These are phyloP conservation scores for Citropsis articulata DNA, from an alignment of 345 rosid species.

Conservation along the genomic window DNA sequence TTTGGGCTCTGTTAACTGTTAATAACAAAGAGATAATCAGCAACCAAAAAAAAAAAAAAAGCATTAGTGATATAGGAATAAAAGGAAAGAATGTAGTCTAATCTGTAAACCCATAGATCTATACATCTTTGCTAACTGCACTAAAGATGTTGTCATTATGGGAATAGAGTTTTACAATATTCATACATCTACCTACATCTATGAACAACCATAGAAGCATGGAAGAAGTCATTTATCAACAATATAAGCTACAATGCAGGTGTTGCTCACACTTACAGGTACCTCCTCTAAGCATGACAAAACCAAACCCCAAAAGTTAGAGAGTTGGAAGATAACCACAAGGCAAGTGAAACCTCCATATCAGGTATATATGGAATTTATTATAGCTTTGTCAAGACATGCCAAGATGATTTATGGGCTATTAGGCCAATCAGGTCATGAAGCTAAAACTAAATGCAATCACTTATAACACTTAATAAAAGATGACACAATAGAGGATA, in stretches of 20 bases:
- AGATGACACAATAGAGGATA: background rate
- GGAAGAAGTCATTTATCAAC: background rate
- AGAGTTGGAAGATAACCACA: background rate
- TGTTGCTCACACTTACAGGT: no score
- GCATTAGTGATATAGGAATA: constrained; percentile 21
- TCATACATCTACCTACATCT: background rate
- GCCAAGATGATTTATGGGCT: background rate
- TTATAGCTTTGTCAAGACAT: background rate
- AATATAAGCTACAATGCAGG: background rate
- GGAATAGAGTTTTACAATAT: background rate
- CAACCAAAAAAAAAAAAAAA: background rate
- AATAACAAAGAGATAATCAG: constrained; percentile 10
- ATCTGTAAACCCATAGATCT: background rate
- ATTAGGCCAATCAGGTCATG: background rate
- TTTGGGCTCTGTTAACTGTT: constrained; percentile 79
- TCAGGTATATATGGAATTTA: background rate
- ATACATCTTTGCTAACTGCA: background rate
- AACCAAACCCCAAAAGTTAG: background rate
- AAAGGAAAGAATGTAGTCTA: background rate
- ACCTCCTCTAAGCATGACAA: background rate
- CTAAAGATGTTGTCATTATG: background rate
- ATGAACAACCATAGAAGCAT: background rate
- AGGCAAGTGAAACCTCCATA: background rate
- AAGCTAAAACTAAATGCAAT: background rate
- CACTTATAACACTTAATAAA: background rate